Base-by-base conservation (phyloP, 805 yeast genomes). In the Saccharomycopsis fodiens region DNA sequence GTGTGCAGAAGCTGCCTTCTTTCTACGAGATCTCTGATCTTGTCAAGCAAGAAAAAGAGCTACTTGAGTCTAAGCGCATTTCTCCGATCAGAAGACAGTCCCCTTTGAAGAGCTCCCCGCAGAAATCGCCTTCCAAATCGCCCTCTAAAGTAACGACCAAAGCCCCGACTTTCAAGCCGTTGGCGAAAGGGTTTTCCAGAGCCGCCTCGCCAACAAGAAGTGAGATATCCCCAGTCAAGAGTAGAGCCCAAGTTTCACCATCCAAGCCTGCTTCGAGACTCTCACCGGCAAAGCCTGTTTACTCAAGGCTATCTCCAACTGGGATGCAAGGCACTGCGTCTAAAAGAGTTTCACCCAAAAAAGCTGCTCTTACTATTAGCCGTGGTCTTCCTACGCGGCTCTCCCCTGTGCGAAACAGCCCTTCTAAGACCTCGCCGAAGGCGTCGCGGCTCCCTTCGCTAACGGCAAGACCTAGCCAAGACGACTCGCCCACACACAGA, bases 331-430 rank as follows among this genome's bases (percentile, higher is more conserved):
- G 19, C 36, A 16, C 16, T 21, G 13, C 42, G 25, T 41, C 42
- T n/a, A 42, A 42, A 12, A 35, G 17, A 35, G 30, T 12, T 7
- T 43, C 46, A 35, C 45, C 46, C 10, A 40, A 40, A 36, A 40
- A 25, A 25, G 29, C 29, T 25, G 29, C 29, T 10, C n/a, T n/a
- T n/a, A n/a, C n/a, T n/a, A n/a, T n/a, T n/a, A n/a, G n/a, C n/a
- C n/a, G n/a, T n/a, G n/a, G n/a, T n/a, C n/a, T n/a, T n/a, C n/a
- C n/a, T n/a, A n/a, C n/a, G n/a, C n/a, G n/a, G n/a, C n/a, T n/a
- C n/a, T n/a, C n/a, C n/a, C n/a, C n/a, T n/a, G n/a, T n/a, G n/a
- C n/a, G n/a, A n/a, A n/a, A n/a, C n/a, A n/a, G n/a, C n/a, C n/a
- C n/a, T n/a, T n/a, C n/a, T n/a, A n/a, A n/a, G n/a, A n/a, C n/a